A percentile compares a stretch with the other conserved stretches of the same genome.
Conservation (phyloP, 2,329 filamentous ascomycete species). For the Myriangium duriaei region DNA sequence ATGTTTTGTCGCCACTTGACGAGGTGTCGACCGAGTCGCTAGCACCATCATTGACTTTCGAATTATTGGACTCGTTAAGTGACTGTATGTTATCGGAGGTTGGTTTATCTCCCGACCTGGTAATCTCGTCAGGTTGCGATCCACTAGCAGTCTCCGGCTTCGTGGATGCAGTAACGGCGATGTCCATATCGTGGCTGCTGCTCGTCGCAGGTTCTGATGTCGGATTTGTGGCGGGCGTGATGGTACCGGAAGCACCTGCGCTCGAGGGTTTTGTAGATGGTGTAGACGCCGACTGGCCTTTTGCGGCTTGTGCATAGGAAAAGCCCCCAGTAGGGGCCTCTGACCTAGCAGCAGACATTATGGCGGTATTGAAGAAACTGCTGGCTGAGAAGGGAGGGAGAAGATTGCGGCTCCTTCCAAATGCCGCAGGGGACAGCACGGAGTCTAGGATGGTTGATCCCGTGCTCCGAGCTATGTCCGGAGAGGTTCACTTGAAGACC, state of each 20-base stretch:
- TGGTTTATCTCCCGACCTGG: neutral
- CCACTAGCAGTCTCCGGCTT: conserved; percentile 9
- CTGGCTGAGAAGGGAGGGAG: neutral
- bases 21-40: neutral
- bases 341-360: neutral
- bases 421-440: neutral
- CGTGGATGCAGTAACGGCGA: conserved; percentile 1
- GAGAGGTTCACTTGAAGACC: conserved; percentile 8
- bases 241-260: conserved; percentile 32
- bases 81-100: neutral
- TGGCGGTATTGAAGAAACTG: conserved; percentile 34
- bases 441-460: neutral
- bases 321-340: conserved; percentile 36
- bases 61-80: neutral
- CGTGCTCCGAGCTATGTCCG: conserved; percentile 6
- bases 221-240: conserved; percentile 29
- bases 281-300: conserved; percentile 50
- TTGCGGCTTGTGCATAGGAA: conserved; percentile 92
- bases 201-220: conserved; percentile 24
- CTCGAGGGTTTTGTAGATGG: conserved; percentile 32
- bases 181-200: conserved; percentile 27
- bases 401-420: neutral
- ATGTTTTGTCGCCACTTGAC: conserved; percentile 13
- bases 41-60: neutral
- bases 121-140: neutral